Conservation (phyloP, 768 basidiomycete genomes). For the Mycena leptocephala region DNA sequence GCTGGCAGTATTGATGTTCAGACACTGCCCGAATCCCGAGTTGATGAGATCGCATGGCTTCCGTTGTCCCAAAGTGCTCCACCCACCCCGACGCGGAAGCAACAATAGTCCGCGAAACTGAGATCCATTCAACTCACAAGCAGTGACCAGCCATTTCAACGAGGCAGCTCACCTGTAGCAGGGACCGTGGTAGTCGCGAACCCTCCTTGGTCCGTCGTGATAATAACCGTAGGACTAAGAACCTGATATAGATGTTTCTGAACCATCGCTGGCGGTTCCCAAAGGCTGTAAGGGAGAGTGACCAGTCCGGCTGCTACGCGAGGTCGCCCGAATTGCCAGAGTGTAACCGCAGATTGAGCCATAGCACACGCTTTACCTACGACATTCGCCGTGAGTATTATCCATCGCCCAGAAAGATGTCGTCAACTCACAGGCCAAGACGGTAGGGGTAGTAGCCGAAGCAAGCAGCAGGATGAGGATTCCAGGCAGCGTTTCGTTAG, state of each 20-base stretch:
- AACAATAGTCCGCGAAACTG: background rate
- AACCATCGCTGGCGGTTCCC: background rate
- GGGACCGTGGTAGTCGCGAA: background rate
- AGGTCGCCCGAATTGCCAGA: no score
- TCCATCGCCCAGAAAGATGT: no score
- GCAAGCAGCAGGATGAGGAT: no score
- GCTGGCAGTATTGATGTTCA: background rate
- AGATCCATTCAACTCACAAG: background rate
- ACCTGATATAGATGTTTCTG: background rate
- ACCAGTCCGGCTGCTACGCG: background rate
- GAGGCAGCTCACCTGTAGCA: background rate
- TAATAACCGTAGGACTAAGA: background rate
- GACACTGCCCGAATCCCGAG: background rate
- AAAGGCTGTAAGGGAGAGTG: background rate
- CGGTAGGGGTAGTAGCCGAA: no score
- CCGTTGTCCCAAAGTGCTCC: background rate
- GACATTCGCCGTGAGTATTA: no score
- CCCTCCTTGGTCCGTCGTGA: background rate
- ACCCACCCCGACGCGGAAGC: background rate
- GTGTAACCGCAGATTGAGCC: no score
- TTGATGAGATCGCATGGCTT: background rate
- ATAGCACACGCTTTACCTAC: no score
- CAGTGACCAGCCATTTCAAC: background rate
- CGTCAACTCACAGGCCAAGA: no score
- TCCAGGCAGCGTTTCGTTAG: no score